Base-by-base conservation (phyloP, 2,329 filamentous ascomycete genomes). In the Leptographium procerum region DNA sequence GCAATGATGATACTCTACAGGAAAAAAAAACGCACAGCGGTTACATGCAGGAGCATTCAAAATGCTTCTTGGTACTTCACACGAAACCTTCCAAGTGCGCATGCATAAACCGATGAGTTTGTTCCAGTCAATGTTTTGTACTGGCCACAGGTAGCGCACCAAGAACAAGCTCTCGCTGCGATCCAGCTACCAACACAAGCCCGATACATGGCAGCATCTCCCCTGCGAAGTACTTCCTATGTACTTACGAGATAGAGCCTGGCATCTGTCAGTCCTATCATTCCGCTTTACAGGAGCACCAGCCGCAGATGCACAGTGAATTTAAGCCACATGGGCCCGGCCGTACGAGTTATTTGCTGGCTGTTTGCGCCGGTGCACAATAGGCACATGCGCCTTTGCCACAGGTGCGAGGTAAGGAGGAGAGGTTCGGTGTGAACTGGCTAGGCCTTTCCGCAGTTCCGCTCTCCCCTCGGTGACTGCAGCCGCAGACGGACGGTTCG, bases 41-140 rank as follows among this genome's bases (percentile, higher is more conserved):
- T 47, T 53, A 31, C 54, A 61, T 61, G 57, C 60, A 57, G 54
- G 36, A 43, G 31, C 33, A 29, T 55, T 34, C 31, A 33, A n/a
- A 19, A 19, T 40, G 7, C 33, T 19, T 19, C 22, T 31, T n/a
- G 10, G 48, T 29, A 31, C 13, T 52, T 33, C 50, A 7, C 50
- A 28, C 50, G 50, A 52, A 33, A 52, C n/a, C n/a, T 8, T 34
- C 8, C 22, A 33, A 22, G 34, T 55, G 40, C 22, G 53, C 53
- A 47, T 55, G 53, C 24, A 55, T 55, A 36, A 7, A 36, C 19
- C 26, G 24, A 54, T 22, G 43, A 34, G 33, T 54, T 24, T 34
- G 24, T 43, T 40, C 52, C 28, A 43, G 34, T 16, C 34, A 22
- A n/a, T 24, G 6, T 36, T 54, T 28, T 55, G 36, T 40, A 40